These are phyloP conservation scores for Nelumbo lutea DNA, from an alignment of 164 flowering plant genomes.

Conservation along the genomic window DNA sequence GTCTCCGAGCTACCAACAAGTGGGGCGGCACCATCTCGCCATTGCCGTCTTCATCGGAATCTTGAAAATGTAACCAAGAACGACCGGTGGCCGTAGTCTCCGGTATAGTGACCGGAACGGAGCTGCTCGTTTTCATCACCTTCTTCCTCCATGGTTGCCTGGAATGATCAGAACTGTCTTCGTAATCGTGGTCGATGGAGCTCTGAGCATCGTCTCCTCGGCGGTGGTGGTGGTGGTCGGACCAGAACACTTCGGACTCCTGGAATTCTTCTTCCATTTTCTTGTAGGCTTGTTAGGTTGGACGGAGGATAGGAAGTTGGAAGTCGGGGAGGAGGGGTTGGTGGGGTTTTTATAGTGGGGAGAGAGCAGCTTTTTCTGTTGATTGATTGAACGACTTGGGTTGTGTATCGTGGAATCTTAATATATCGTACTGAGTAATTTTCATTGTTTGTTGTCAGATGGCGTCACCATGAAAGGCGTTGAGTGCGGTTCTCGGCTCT, in stretches of 20 bases:
- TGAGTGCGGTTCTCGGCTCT: conserved; percentile 11
- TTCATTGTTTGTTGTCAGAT: conserved; percentile 4
- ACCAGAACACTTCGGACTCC: conserved; percentile 29
- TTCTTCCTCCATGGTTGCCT: background rate
- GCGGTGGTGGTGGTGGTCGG: background rate
- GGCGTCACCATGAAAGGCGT: conserved; percentile 9
- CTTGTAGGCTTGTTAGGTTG: background rate
- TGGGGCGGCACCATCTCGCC: conserved; percentile 55
- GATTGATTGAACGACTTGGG: background rate
- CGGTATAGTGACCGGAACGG: background rate
- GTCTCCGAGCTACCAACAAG: conserved; percentile 9
- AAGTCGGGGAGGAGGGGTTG: too few relatives aligned
- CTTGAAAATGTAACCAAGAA: too few relatives aligned
- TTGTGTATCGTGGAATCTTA: background rate
- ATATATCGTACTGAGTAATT: background rate
- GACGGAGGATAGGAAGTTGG: background rate
- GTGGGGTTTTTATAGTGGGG: too few relatives aligned
- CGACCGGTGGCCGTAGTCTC: background rate
- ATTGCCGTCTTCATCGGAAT: conserved; percentile 13
- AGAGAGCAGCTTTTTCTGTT: background rate
- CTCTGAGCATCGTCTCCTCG: background rate
- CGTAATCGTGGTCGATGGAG: background rate
- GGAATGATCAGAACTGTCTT: background rate
- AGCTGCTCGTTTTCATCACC: background rate
- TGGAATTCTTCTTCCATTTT: conserved; percentile 28